These are phyloP conservation scores for Tolypocladium amazonense DNA, from an alignment of 2,329 filamentous ascomycete species.

Conservation along the genomic window DNA sequence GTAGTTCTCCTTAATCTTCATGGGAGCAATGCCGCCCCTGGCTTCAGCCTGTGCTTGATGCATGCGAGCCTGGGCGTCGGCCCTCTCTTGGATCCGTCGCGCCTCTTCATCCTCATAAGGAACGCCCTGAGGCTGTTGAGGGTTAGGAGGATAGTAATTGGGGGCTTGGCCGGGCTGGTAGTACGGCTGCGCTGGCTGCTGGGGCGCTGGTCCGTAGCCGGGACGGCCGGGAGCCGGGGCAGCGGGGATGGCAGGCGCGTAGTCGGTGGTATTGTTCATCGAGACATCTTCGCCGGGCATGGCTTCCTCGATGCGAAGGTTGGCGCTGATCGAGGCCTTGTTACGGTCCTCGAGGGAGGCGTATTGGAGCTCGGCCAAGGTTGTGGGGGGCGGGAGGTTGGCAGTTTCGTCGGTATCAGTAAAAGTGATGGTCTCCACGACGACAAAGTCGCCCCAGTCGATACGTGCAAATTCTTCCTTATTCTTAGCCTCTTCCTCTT, in stretches of 20 bases:
- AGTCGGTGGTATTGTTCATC: constrained; percentile 34
- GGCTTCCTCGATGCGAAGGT: constrained; percentile 85
- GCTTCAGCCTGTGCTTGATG: constrained; percentile 73
- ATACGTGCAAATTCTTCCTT: constrained; percentile 69
- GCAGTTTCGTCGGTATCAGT: constrained; percentile 78
- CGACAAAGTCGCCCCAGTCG: constrained; percentile 95
- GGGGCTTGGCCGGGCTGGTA: constrained; percentile 25
- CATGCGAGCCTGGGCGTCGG: constrained; percentile 50
- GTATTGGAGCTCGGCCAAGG: constrained; percentile 83
- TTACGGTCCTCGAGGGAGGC: constrained; percentile 93
- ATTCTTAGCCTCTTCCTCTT: constrained; percentile 78
- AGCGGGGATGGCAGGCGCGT: not conserved
- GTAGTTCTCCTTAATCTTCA: constrained; percentile 92
- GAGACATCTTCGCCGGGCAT: constrained; percentile 62
- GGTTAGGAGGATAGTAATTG: constrained; percentile 12
- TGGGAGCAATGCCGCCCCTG: constrained; percentile 54
- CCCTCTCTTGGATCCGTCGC: constrained; percentile 51
- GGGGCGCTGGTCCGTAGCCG: constrained; percentile 27
- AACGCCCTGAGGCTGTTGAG: constrained; percentile 20
- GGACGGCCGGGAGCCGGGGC: constrained; percentile 30
- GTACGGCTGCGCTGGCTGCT: constrained; percentile 17
- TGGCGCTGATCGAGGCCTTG: constrained; percentile 72
- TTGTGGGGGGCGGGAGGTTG: constrained; percentile 80
- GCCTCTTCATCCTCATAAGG: constrained; percentile 52
- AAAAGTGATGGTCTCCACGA: constrained; percentile 91